Evolutionary conservation across 371 early-diverging fungal genomes (phyloP), one percentile per base, ranked within the genome.

Genomic region (Mucor racemosus): DNA sequence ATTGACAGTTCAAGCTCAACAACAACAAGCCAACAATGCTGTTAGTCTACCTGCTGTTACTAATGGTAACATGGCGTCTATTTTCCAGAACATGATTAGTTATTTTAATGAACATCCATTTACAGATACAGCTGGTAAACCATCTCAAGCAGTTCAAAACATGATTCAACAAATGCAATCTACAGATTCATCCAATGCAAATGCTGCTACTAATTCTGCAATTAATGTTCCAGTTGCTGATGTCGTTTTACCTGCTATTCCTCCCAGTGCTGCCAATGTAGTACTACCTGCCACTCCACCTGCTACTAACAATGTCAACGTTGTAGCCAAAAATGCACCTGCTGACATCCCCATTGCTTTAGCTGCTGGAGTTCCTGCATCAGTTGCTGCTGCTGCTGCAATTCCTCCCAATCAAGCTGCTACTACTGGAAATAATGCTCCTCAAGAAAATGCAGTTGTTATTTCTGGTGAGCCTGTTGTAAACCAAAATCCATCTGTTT

Each of bases 381-480:
- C 64, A 3, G 33, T 56, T 17, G 65, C 59, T 26, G 56, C 39
- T 34, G 57, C 65, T 36, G 59, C 60, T 44, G 64, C 69, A n/a
- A 36, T 39, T 39, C 44, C 54, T 59, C 44, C 46, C 1, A 38
- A 10, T 35, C 57, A 56, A 17, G 5, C 14, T 4, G 59, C 9
- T 39, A 13, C 31, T 31, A 15, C 39, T 42, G 44, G 7, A 8
- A 26, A 26, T 3, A 26, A 26, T n/a, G 17, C 39, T 58, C 38
- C 39, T 58, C 39, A 7, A 21, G 40, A 40, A 9, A 39, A 36
- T 9, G 58, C 44, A 14, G 36, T 38, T 1, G 34, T 19, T 11
- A 31, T 39, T 5, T n/a, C 61, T 2, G 56, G 14, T 21, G 62
- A 21, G 0, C n/a, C 46, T 33, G 58, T 42, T 50, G 58, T 10